Conservation (phyloP, 441 rosid species). For the Croton laevigatus region DNA sequence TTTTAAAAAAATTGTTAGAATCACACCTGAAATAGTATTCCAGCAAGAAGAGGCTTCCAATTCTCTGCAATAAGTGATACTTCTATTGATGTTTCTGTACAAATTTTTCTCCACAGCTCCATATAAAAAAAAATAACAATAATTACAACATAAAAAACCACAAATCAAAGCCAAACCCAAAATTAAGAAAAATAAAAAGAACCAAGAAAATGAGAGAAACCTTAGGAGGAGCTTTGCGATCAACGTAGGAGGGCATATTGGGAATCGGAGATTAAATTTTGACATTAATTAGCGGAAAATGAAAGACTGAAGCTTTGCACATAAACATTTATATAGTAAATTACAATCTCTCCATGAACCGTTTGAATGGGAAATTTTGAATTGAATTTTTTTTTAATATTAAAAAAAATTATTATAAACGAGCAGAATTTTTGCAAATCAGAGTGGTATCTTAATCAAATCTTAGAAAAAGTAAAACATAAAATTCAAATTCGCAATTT, state of each 20-base stretch:
- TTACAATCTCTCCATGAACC: background rate
- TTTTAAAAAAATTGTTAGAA: background rate
- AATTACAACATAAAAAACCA: background rate
- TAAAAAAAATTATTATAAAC: background rate
- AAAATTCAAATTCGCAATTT: background rate
- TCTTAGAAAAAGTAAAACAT: background rate
- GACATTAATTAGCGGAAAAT: constrained; percentile 8
- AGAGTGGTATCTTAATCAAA: background rate
- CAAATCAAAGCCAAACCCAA: background rate
- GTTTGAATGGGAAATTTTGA: background rate
- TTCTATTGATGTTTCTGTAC: constrained; percentile 66
- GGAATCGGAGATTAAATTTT: constrained; percentile 9
- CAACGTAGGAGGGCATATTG: constrained; percentile 78
- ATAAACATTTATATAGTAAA: no score
- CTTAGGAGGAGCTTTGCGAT: constrained; percentile 89
- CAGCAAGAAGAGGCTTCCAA: constrained; percentile 83
- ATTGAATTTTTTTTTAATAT: background rate
- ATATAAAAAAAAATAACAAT: constrained; percentile 12
- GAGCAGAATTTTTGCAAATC: background rate
- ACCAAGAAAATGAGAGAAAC: constrained; percentile 28
- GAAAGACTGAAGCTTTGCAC: background rate
- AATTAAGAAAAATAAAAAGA: background rate
- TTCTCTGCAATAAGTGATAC: constrained; percentile 67
- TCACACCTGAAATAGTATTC: constrained; percentile 78
- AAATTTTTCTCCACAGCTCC: constrained; percentile 84